Evolutionary conservation across 1,284 basidiomycete genomes (phyloP).

Genomic region (Ganoderma boninense): DNA sequence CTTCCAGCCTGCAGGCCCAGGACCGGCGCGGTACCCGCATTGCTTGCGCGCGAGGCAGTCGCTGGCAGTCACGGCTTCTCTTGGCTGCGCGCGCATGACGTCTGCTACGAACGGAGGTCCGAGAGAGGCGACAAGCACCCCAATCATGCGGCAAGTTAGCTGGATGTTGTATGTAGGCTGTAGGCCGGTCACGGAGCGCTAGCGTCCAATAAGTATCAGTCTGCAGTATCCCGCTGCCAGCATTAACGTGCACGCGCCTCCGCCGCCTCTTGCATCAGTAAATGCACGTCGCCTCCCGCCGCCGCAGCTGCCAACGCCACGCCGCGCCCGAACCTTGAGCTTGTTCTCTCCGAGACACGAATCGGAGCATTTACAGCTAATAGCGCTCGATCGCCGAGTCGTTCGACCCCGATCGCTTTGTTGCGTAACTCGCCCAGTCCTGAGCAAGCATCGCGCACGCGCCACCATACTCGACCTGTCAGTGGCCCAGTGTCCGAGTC

Average conservation of each 20-base stretch:
- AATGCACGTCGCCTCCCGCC: background rate
- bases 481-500: too few species aligned
- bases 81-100: background rate
- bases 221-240: background rate
- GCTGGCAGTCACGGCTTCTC: too few species aligned
- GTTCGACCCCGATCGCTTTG: background rate
- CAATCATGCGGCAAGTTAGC: background rate
- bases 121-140: background rate
- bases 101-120: background rate
- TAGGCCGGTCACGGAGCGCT: too few species aligned
- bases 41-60: too few species aligned
- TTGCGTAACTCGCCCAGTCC: background rate
- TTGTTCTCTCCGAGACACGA: background rate
- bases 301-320: background rate
- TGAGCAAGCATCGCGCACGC: background rate
- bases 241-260: background rate
- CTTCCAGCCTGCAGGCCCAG: background rate
- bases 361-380: background rate
- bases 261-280: background rate
- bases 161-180: too few species aligned
- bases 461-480: background rate
- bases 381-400: background rate
- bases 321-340: background rate
- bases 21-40: background rate
- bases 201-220: background rate